phyloP scores from a whole-genome alignment of 768 basidiomycete genomes.

The Mycena pura region DNA sequence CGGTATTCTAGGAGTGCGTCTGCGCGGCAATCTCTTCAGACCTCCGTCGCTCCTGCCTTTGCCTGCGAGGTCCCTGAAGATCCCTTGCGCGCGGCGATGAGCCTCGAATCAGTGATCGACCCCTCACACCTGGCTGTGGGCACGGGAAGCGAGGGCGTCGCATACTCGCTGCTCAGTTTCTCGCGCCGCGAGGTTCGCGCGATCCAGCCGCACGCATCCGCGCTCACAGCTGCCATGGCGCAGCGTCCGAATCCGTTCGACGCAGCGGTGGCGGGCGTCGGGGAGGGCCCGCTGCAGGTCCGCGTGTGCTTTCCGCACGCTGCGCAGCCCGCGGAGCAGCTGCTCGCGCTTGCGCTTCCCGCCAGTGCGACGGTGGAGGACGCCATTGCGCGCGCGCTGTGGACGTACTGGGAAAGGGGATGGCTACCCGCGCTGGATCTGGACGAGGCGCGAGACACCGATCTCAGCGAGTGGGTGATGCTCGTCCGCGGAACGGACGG shows the following conservation, averaged over 20 bases:
- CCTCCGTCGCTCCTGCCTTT: neutral
- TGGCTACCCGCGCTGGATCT: conserved; percentile 62
- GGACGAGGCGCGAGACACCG: conserved; percentile 1
- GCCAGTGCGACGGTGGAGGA: conserved; percentile 76
- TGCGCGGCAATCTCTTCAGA: neutral
- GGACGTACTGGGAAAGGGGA: conserved; percentile 70
- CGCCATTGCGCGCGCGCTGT: conserved; percentile 74
- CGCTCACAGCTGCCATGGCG: conserved; percentile 62
- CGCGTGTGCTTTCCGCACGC: conserved; percentile 74
- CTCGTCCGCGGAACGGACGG: conserved; percentile 18
- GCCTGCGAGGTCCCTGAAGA: conserved; percentile 12
- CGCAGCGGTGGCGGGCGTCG: neutral
- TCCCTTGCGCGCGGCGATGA: conserved; percentile 15
- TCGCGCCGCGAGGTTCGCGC: conserved; percentile 42
- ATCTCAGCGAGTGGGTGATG: conserved; percentile 18
- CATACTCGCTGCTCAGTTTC: conserved; percentile 34
- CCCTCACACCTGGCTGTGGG: neutral
- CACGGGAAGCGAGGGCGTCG: neutral
- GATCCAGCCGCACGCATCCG: conserved; percentile 42
- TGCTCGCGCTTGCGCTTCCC: conserved; percentile 58
- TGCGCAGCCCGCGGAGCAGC: conserved; percentile 45
- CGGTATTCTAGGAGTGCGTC: neutral
- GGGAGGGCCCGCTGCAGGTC: conserved; percentile 29
- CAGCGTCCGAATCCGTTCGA: conserved; percentile 62
- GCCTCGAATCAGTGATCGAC: conserved; percentile 14